Evolutionary conservation across 192 early-diverging fungal genomes (phyloP).

Genomic region (Backusella psychrophila): DNA sequence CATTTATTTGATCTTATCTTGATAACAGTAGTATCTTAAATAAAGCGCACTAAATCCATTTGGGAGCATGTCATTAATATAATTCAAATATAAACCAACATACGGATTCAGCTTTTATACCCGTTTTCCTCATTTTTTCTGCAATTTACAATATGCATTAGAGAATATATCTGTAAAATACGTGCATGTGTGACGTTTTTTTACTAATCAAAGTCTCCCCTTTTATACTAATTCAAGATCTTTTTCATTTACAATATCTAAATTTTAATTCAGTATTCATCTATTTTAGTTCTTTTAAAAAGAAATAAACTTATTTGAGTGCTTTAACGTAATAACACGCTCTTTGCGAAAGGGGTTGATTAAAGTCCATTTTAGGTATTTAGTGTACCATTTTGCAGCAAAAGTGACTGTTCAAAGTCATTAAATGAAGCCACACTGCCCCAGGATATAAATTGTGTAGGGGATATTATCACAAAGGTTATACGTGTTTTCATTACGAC

Average conservation of each 20-base stretch:
- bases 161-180: no score
- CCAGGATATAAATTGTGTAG: constrained; percentile 1
- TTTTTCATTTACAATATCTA: neutral
- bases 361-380: neutral
- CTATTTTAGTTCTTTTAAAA: neutral
- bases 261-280: neutral
- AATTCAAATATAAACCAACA: no score
- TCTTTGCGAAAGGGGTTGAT: neutral
- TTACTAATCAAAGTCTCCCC: no score
- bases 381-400: neutral
- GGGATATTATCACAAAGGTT: neutral
- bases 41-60: no score
- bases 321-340: neutral
- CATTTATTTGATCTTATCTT: no score
- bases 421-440: neutral
- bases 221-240: no score
- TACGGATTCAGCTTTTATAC: no score
- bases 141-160: no score
- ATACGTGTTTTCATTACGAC: neutral
- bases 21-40: no score
- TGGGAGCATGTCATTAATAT: no score
- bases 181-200: no score
- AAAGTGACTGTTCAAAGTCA: constrained; percentile 7
- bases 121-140: no score
- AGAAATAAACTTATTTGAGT: neutral